Conservation (phyloP, 108 stramenopile genomes). For the Stephanodiscus minutulus region DNA sequence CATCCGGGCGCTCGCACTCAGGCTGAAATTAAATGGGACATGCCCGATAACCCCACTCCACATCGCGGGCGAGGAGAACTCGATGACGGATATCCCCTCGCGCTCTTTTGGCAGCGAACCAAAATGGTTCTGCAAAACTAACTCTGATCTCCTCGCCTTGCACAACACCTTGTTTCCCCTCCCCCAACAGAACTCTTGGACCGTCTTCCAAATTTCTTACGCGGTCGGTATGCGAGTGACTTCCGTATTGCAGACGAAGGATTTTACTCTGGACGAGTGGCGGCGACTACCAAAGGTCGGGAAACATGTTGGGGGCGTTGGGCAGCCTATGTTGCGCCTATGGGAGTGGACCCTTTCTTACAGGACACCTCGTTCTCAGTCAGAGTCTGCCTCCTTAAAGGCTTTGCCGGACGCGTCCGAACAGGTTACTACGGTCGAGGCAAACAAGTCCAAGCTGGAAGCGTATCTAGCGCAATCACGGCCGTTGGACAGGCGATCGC, state of each 20-base stretch:
- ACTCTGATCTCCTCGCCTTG: constrained; percentile 2
- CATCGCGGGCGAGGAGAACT: constrained; percentile 6
- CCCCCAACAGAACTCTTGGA: constrained; percentile 18
- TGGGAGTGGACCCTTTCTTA: no score
- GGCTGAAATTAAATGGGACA: neutral
- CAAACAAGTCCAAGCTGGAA: no score
- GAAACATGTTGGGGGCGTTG: constrained; percentile 16
- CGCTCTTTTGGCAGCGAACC: constrained; percentile 16
- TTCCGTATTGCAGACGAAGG: constrained; percentile 20
- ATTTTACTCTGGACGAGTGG: constrained; percentile 19
- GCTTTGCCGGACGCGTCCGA: no score
- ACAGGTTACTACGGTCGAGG: no score
- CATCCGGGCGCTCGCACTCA: constrained; percentile 5
- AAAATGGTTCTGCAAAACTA: constrained; percentile 9
- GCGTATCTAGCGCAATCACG: no score
- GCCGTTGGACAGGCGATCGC: no score
- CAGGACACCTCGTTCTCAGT: neutral
- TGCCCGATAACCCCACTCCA: constrained; percentile 17
- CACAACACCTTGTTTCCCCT: constrained; percentile 6
- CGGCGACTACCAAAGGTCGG: constrained; percentile 18
- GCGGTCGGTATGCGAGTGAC: no score
- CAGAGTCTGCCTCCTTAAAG: no score
- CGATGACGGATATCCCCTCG: constrained; percentile 18
- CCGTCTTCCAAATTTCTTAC: no score
- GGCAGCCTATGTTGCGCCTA: constrained; percentile 6